Percentiles rank a stretch among this genome's conserved stretches.
These are phyloP conservation scores for Corchorus olitorius DNA, from an alignment of 345 rosid genomes.

Conservation along the genomic window DNA sequence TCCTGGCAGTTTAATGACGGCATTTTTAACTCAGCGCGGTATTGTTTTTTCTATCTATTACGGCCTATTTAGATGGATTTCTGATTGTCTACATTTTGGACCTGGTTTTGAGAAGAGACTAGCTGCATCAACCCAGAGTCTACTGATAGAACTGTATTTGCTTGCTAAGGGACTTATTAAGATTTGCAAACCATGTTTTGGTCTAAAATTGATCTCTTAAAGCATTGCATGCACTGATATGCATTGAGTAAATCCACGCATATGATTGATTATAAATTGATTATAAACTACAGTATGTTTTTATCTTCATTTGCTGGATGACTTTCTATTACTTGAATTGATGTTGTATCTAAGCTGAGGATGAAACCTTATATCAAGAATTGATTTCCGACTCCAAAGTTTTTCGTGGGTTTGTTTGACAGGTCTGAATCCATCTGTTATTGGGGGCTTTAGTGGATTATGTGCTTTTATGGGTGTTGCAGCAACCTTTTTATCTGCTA, in stretches of 20 bases:
- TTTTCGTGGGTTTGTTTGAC: conserved; percentile 22
- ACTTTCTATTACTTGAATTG: background rate
- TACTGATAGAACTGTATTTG: background rate
- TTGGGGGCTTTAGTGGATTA: conserved; percentile 90
- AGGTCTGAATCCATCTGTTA: conserved; percentile 85
- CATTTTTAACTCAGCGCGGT: conserved; percentile 90
- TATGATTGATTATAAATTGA: background rate
- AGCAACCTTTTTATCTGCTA: conserved; percentile 88
- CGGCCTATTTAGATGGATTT: background rate
- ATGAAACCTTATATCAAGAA: background rate
- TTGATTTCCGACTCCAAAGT: conserved; percentile 18
- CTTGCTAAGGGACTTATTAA: too few relatives aligned
- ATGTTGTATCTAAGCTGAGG: background rate
- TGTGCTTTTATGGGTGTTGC: conserved; percentile 94
- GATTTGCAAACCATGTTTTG: background rate
- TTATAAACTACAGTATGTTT: background rate
- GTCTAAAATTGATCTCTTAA: conserved; percentile 4
- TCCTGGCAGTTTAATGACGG: conserved; percentile 96
- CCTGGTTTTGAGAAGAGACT: too few relatives aligned
- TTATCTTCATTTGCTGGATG: background rate
- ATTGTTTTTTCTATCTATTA: conserved; percentile 21
- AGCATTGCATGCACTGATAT: background rate
- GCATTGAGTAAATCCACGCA: background rate
- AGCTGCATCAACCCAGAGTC: background rate
- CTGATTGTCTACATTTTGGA: too few relatives aligned